These are phyloP conservation scores for Lentinula sp. DNA, from an alignment of 768 basidiomycete genomes.

Conservation along the genomic window DNA sequence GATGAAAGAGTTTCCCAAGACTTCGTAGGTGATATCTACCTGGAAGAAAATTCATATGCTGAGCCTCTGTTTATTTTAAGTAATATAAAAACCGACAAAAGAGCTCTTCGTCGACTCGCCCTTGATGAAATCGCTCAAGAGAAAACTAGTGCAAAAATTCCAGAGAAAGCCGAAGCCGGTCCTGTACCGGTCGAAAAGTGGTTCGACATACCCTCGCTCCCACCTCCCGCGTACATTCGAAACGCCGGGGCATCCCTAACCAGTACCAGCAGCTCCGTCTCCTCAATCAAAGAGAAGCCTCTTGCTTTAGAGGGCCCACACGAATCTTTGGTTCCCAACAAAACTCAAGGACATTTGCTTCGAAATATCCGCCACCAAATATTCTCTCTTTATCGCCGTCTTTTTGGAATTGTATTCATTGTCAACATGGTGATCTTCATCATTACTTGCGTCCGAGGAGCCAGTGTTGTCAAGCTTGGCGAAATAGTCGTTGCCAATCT, in stretches of 20 bases:
- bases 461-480: slow-evolving; percentile 30
- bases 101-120: slow-evolving; percentile 33
- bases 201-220: slow-evolving; percentile 15
- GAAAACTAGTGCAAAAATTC: not conserved
- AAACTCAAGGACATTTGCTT: slow-evolving; percentile 38
- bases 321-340: slow-evolving; percentile 43
- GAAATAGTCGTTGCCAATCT: slow-evolving; percentile 40
- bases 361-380: slow-evolving; percentile 52
- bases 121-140: slow-evolving; percentile 14
- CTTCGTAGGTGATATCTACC: slow-evolving; percentile 27
- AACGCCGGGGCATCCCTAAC: not conserved
- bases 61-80: slow-evolving; percentile 16
- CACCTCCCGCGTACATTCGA: slow-evolving; percentile 19
- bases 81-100: slow-evolving; percentile 48
- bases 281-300: slow-evolving; percentile 18
- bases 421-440: slow-evolving; percentile 51
- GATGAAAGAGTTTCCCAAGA: slow-evolving; percentile 45
- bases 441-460: slow-evolving; percentile 26
- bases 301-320: slow-evolving; percentile 48
- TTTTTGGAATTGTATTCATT: slow-evolving; percentile 55
- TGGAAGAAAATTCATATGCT: not conserved
- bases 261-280: not conserved
- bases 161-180: slow-evolving; percentile 10
- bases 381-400: slow-evolving; percentile 50
- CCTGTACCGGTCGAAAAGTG: slow-evolving; percentile 16